Evolutionary conservation across 1,284 basidiomycete genomes (phyloP).

Genomic region (Malassezia furfur): DNA sequence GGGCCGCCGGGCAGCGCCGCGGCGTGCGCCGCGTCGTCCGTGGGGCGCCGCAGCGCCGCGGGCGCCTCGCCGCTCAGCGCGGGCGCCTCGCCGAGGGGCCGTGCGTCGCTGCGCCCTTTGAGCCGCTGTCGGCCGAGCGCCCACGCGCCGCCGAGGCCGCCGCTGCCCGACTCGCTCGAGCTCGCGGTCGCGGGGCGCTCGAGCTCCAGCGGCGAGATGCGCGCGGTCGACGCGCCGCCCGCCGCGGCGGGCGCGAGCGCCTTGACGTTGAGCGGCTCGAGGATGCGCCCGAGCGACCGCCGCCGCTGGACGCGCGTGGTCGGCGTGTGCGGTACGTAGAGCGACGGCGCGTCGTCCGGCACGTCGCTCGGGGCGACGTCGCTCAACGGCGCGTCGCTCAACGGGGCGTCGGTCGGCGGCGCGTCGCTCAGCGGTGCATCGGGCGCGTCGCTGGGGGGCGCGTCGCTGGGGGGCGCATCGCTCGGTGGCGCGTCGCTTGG

Average conservation of each 20-base stretch:
- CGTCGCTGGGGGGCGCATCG: too few species aligned
- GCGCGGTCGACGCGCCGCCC: not conserved
- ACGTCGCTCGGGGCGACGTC: too few species aligned
- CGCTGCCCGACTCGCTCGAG: not conserved
- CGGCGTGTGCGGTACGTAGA: not conserved
- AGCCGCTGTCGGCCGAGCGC: not conserved
- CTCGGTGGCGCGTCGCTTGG: too few species aligned
- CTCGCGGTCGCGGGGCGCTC: not conserved
- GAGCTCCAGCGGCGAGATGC: not conserved
- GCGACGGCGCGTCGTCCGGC: not conserved
- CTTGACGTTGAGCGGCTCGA: constrained; percentile 12
- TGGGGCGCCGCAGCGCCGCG: not conserved
- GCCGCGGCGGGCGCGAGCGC: not conserved
- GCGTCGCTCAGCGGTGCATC: too few species aligned
- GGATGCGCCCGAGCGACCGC: not conserved
- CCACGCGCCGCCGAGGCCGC: not conserved
- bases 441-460: too few species aligned
- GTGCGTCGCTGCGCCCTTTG: not conserved
- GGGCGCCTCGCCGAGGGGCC: not conserved
- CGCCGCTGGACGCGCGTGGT: not conserved
- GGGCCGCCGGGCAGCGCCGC: not conserved
- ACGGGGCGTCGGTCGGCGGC: not conserved
- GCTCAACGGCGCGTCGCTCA: not conserved
- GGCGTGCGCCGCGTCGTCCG: constrained; percentile 1
- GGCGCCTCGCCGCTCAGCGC: too few species aligned